Conservation (phyloP, 2,329 filamentous ascomycete species). For the Sporothrix phasma region DNA sequence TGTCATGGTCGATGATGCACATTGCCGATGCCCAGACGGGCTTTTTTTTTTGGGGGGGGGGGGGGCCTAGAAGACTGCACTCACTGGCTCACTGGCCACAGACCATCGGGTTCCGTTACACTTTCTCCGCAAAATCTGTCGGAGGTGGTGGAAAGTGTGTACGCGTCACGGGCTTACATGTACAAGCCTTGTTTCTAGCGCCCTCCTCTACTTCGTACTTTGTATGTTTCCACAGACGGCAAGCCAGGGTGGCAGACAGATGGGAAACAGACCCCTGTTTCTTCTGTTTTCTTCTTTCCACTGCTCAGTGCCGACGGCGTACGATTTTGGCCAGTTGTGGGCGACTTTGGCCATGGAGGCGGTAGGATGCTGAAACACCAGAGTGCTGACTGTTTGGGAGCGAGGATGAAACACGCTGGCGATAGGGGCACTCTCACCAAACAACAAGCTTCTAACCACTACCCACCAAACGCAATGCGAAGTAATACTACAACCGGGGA, state of each 20-base stretch:
- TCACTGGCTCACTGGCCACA: neutral
- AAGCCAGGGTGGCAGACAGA: conserved; percentile 3
- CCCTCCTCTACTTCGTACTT: too few relatives aligned
- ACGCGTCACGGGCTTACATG: neutral
- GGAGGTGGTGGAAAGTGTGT: neutral
- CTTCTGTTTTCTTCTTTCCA: neutral
- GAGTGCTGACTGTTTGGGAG: neutral
- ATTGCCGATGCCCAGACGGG: neutral
- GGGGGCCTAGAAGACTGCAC: too few relatives aligned
- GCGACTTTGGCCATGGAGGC: neutral
- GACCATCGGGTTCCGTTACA: neutral
- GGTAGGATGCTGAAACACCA: conserved; percentile 11
- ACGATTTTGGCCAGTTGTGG: conserved; percentile 5
- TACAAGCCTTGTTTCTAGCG: neutral
- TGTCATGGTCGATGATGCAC: neutral
- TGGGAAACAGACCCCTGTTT: conserved; percentile 5
- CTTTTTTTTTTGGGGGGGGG: too few relatives aligned
- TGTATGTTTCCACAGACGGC: neutral
- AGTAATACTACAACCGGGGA: neutral
- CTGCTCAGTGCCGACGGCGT: neutral
- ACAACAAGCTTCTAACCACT: neutral
- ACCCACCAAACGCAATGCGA: neutral
- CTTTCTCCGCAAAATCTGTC: conserved; percentile 1
- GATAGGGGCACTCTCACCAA: neutral
- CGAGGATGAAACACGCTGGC: neutral